phyloP scores from a whole-genome alignment of 768 basidiomycete genomes.

The Leccinum fibrillosum region DNA sequence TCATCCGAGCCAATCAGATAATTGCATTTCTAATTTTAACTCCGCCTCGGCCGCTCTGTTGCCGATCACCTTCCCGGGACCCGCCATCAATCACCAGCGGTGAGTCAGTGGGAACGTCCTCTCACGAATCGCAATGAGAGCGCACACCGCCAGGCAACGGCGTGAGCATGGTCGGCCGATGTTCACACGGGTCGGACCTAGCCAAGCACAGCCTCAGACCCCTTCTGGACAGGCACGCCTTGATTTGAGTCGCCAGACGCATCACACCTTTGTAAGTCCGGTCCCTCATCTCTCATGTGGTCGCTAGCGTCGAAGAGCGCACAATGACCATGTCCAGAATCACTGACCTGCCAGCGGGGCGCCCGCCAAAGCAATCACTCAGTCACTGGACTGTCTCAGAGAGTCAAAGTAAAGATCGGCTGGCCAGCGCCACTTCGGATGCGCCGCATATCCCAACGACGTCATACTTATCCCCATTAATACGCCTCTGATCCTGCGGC shows the following conservation, averaged over 20 bases:
- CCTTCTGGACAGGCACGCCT: background rate
- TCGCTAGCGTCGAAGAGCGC: background rate
- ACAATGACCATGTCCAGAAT: background rate
- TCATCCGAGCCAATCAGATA: background rate
- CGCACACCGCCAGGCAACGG: background rate
- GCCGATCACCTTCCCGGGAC: background rate
- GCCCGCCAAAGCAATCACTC: too few relatives aligned
- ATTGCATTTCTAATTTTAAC: background rate
- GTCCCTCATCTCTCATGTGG: too few relatives aligned
- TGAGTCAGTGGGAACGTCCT: background rate
- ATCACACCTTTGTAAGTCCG: too few relatives aligned
- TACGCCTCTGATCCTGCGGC: too few relatives aligned
- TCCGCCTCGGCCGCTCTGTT: conserved; percentile 9
- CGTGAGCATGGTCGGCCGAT: background rate
- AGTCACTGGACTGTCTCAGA: too few relatives aligned
- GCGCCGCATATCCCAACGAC: background rate
- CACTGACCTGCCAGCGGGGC: background rate
- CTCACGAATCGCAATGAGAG: background rate
- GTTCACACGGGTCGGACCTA: background rate
- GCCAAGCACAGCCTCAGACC: background rate
- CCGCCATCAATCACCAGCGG: too few relatives aligned
- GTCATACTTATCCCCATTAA: background rate
- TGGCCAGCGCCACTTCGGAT: background rate
- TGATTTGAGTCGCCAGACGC: background rate
- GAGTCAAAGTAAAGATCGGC: background rate